phyloP scores from a whole-genome alignment of 1,139 yeast genomes.

The Debaryomyces coudertii region DNA sequence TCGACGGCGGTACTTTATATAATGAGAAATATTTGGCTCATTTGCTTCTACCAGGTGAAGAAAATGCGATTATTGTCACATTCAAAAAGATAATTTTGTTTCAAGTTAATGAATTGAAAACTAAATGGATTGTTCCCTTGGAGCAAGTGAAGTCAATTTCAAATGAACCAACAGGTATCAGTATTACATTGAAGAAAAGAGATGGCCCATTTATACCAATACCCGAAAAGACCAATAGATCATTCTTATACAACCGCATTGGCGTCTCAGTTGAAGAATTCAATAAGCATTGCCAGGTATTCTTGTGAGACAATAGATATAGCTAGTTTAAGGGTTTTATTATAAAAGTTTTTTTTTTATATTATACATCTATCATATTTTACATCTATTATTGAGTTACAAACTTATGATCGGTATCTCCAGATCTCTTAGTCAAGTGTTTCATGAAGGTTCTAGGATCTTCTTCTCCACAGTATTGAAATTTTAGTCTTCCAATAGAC shows the following conservation, averaged over 20 bases:
- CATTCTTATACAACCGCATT: conserved; percentile 71
- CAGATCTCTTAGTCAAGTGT: conserved; percentile 49
- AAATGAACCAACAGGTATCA: conserved; percentile 79
- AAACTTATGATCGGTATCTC: conserved; percentile 22
- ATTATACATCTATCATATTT: conserved; percentile 6
- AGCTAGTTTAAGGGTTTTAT: background rate
- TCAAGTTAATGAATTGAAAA: conserved; percentile 60
- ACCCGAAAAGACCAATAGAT: conserved; percentile 65
- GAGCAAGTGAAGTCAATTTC: conserved; percentile 68
- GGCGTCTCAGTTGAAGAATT: conserved; percentile 80
- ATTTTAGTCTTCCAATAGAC: conserved; percentile 40
- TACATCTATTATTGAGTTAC: conserved; percentile 1
- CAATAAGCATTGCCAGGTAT: conserved; percentile 62
- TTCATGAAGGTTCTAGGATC: conserved; percentile 43
- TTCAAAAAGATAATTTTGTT: conserved; percentile 70
- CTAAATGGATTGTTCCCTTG: conserved; percentile 68
- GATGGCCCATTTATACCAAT: conserved; percentile 81
- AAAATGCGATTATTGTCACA: conserved; percentile 76
- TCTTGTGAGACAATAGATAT: conserved; percentile 22
- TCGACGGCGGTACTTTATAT: conserved; percentile 77
- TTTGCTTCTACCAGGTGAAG: conserved; percentile 78
- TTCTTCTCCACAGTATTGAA: conserved; percentile 59
- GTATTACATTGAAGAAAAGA: conserved; percentile 61
- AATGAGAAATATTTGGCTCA: conserved; percentile 85
- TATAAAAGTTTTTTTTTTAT: background rate